Evolutionary conservation across 2,329 filamentous ascomycete genomes (phyloP), one percentile per base, ranked within the genome.

Genomic region (Talaromyces sp.): DNA sequence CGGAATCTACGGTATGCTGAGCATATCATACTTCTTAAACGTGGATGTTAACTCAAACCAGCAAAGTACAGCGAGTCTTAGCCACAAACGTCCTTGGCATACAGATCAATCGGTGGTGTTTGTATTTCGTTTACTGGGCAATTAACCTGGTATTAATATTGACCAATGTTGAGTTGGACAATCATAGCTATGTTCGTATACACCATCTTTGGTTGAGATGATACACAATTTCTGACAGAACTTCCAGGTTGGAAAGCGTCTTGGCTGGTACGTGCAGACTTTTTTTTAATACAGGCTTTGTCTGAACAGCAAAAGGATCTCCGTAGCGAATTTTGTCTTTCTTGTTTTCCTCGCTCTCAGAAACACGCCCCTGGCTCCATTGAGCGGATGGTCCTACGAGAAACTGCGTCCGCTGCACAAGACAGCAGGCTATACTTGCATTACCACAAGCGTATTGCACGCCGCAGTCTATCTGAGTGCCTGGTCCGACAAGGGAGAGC

Each of bases 331-430:
- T 27, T 29, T 65, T 17, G 61, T 60, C 6, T 58, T 65, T 1
- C 29, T 65, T 10, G 63, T 64, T 19, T 65, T 64, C 31, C 41
- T 65, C 6, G 60, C 63, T 11, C 38, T 65, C 31, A 61, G 63
- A 41, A 65, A 65, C 24, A 65, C 63, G 0, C 63, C 63, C 17
- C 54, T 65, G 17, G 63, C 63, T 2, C 58, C 61, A 1, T 57
- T 65, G 31, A 59, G 62, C 3, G 63, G 56, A 27, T 59, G 24
- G n/a, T 65, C 63, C 7, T 65, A 65, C 26, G 63, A 65, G 35
- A 65, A 63, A 35, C 60, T 65, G n/a, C 63, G 63, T n/a, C 62
- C 62, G 3, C 52, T 65, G 24, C 63, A 65, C 54, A 65, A 64
- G 31, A 62, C 61, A 11, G 60, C 63, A 21, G 63, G 63, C 21